A percentile compares a stretch with the other conserved stretches of the same genome.
phyloP scores from a whole-genome alignment of 805 yeast genomes.

The Kazachstania viticola region DNA sequence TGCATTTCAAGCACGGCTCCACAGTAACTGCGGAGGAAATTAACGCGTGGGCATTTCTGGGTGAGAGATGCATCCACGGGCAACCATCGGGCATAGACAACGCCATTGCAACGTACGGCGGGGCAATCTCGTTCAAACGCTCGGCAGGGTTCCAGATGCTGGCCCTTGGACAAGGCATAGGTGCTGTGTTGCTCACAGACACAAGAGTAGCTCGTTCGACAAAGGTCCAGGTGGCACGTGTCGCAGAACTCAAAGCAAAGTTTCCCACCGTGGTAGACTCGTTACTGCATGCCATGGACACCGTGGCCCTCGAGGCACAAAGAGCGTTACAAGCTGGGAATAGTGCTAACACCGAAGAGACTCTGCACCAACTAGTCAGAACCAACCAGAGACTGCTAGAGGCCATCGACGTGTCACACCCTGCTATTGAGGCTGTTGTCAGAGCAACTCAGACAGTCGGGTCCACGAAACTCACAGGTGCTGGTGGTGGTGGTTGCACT shows the following conservation, averaged over 20 bases:
- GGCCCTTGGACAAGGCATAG: constrained; percentile 45
- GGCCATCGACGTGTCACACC: constrained; percentile 86
- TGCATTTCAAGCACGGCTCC: constrained; percentile 27
- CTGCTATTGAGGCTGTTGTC: constrained; percentile 70
- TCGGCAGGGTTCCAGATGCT: constrained; percentile 16
- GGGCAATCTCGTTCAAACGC: constrained; percentile 85
- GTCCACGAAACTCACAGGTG: constrained; percentile 90
- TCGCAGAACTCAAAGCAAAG: constrained; percentile 39
- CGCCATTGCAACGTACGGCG: constrained; percentile 91
- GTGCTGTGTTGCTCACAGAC: constrained; percentile 68
- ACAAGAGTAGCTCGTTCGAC: constrained; percentile 84
- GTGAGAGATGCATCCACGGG: constrained; percentile 93
- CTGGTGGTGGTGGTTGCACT: constrained; percentile 99
- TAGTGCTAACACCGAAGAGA: constrained; percentile 10
- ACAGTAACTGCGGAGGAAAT: constrained; percentile 43
- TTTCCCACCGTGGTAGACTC: constrained; percentile 45
- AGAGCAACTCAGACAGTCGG: constrained; percentile 66
- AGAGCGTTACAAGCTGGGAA: constrained; percentile 22
- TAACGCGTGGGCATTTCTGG: constrained; percentile 81
- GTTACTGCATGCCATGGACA: constrained; percentile 67
- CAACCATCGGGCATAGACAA: constrained; percentile 96
- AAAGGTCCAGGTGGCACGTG: constrained; percentile 70
- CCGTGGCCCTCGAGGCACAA: constrained; percentile 33
- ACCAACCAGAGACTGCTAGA: constrained; percentile 82
- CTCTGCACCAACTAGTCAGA: constrained; percentile 50